Conservation (phyloP, 306 rosid species). For the Canavalia gladiata region DNA sequence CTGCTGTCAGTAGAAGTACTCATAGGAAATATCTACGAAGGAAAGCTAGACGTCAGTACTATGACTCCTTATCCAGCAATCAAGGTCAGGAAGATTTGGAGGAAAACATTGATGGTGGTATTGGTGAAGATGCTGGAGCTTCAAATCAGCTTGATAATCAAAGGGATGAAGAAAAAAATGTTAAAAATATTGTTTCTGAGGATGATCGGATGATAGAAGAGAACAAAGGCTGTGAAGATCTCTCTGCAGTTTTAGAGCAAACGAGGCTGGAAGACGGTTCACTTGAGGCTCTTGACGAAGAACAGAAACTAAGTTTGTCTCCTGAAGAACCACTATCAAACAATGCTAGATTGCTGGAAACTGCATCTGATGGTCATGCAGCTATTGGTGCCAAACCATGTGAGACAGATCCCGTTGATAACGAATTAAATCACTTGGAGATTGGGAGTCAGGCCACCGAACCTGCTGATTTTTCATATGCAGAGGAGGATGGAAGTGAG, state of each 20-base stretch:
- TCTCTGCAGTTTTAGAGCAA: constrained; percentile 61
- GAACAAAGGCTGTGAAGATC: constrained; percentile 55
- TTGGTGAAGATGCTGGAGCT: constrained; percentile 50
- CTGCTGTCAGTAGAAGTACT: constrained; percentile 91
- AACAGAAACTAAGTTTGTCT: constrained; percentile 37
- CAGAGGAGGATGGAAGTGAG: constrained; percentile 76
- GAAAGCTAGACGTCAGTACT: constrained; percentile 74
- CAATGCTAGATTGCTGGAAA: constrained; percentile 35
- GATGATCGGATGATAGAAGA: constrained; percentile 49
- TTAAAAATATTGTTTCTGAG: constrained; percentile 49
- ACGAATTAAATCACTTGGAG: constrained; percentile 61
- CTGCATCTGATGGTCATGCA: constrained; percentile 28
- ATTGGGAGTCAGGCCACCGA: constrained; percentile 62
- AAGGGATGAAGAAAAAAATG: constrained; percentile 41
- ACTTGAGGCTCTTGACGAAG: constrained; percentile 50
- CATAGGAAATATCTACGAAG: constrained; percentile 86
- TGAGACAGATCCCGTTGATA: constrained; percentile 44
- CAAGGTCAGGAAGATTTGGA: constrained; percentile 59
- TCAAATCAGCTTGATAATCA: constrained; percentile 49
- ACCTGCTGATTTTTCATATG: constrained; percentile 67
- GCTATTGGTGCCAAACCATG: constrained; percentile 49
- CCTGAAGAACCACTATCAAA: constrained; percentile 42
- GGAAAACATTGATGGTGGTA: constrained; percentile 40
- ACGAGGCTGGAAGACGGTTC: constrained; percentile 66
- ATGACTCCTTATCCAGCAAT: constrained; percentile 59